Conservation (phyloP, 495 filamentous ascomycete genomes). For the Aspergillus heteromorphus region DNA sequence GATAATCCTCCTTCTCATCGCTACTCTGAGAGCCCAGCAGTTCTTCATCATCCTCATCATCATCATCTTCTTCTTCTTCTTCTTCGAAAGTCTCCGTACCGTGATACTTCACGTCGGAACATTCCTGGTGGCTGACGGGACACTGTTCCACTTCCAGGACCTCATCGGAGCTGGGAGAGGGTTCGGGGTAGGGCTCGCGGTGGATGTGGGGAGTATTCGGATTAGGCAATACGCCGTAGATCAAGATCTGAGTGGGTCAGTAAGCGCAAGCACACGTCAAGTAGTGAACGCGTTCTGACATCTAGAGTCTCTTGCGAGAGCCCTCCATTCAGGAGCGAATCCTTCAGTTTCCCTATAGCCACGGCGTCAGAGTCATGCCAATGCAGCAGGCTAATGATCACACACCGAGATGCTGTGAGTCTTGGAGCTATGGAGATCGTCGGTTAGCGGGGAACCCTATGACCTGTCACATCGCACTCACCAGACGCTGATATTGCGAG, state of each 20-base stretch:
- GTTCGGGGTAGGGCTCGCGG: background rate
- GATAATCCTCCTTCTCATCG: conserved; percentile 37
- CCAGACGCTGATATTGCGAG: conserved; percentile 50
- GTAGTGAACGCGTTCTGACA: conserved; percentile 31
- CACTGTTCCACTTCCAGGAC: background rate
- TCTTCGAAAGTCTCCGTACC: conserved; percentile 10
- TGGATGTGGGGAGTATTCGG: background rate
- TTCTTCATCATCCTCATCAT: conserved; percentile 24
- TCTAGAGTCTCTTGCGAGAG: conserved; percentile 56
- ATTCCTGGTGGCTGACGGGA: conserved; percentile 1
- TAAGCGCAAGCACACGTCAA: conserved; percentile 13
- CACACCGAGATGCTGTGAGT: conserved; percentile 37
- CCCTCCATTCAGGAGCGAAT: conserved; percentile 58
- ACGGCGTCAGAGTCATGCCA: conserved; percentile 3
- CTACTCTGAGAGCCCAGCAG: conserved; percentile 23
- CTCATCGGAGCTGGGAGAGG: background rate
- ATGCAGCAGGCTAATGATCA: background rate
- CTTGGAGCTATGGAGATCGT: conserved; percentile 36
- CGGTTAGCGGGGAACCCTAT: conserved; percentile 6
- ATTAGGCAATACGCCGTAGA: conserved; percentile 30
- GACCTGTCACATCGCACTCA: conserved; percentile 23
- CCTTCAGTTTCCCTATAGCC: conserved; percentile 52
- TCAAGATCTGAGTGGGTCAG: conserved; percentile 43
- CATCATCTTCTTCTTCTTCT: conserved; percentile 20
- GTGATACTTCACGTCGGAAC: background rate